Evolutionary conservation across 2,329 filamentous ascomycete genomes (phyloP).

Genomic region (Pseudogymnoascus sp.): DNA sequence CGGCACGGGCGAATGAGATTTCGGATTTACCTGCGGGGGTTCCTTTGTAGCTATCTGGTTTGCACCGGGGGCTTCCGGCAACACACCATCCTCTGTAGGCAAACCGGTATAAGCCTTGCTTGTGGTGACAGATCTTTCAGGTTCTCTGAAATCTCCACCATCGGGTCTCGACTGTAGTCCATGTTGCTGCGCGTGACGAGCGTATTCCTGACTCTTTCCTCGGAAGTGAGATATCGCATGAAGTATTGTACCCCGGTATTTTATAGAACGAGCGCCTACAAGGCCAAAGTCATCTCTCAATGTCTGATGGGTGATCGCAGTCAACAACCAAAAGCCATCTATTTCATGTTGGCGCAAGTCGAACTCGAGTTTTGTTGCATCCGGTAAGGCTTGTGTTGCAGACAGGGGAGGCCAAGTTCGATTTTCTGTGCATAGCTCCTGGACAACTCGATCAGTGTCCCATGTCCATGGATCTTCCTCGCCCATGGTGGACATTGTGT

Average conservation of each 20-base stretch:
- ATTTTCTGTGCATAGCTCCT: conserved; percentile 53
- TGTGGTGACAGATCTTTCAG: conserved; percentile 4
- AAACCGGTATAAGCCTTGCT: neutral
- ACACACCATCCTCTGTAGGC: neutral
- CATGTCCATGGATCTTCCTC: conserved; percentile 66
- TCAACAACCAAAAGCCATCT: conserved; percentile 21
- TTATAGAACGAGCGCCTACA: conserved; percentile 13
- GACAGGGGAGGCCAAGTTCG: conserved; percentile 39
- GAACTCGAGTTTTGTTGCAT: neutral
- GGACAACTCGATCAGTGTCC: conserved; percentile 60
- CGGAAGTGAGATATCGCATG: conserved; percentile 5
- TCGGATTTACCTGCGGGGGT: neutral
- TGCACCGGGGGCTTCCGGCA: neutral
- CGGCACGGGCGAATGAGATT: neutral
- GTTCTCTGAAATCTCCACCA: neutral
- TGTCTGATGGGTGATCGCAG: conserved; percentile 19
- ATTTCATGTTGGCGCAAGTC: neutral
- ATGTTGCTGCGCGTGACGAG: neutral
- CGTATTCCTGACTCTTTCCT: neutral
- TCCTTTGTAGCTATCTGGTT: neutral
- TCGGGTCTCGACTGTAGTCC: neutral
- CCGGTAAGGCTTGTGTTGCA: neutral
- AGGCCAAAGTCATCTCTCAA: conserved; percentile 24
- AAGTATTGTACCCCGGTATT: conserved; percentile 4
- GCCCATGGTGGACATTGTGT: conserved; percentile 23